phyloP scores from a whole-genome alignment of 331 rosid genomes.

The Ulmus americana region DNA sequence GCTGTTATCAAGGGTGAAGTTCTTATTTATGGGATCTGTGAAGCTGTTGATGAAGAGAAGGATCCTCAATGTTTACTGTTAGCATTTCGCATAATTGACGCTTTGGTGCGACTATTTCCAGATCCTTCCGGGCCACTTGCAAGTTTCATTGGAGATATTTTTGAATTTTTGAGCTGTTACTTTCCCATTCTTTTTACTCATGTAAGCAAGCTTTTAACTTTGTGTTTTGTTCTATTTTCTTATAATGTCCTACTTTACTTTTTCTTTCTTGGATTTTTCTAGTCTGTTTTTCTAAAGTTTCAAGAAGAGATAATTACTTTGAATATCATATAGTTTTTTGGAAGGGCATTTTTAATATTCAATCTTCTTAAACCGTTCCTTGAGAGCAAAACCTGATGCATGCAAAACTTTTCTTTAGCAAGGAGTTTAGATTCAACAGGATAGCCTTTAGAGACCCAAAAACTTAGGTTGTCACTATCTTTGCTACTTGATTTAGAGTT shows the following conservation, averaged over 20 bases:
- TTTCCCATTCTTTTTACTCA: slow-evolving; percentile 98
- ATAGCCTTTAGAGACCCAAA: too few relatives aligned
- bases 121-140: slow-evolving; percentile 69
- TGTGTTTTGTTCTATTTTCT: slow-evolving; percentile 14
- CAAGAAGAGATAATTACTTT: background rate
- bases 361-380: too few relatives aligned
- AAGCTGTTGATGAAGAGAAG: slow-evolving; percentile 76
- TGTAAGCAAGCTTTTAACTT: slow-evolving; percentile 46
- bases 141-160: slow-evolving; percentile 54
- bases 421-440: too few relatives aligned
- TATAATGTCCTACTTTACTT: background rate
- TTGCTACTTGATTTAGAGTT: too few relatives aligned
- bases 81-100: slow-evolving; percentile 59
- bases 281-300: background rate
- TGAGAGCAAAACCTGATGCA: too few relatives aligned
- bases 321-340: too few relatives aligned
- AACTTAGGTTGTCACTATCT: too few relatives aligned
- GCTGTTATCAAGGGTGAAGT: slow-evolving; percentile 60
- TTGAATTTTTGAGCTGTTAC: slow-evolving; percentile 73
- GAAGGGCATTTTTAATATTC: too few relatives aligned
- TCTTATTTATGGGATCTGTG: slow-evolving; percentile 70
- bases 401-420: too few relatives aligned
- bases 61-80: slow-evolving; percentile 84
- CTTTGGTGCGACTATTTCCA: slow-evolving; percentile 56
- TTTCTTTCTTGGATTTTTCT: background rate